A percentile compares a stretch with the other conserved stretches of the same genome.
Conservation (phyloP, 2,329 filamentous ascomycete species). For the Phialophora macrospora region DNA sequence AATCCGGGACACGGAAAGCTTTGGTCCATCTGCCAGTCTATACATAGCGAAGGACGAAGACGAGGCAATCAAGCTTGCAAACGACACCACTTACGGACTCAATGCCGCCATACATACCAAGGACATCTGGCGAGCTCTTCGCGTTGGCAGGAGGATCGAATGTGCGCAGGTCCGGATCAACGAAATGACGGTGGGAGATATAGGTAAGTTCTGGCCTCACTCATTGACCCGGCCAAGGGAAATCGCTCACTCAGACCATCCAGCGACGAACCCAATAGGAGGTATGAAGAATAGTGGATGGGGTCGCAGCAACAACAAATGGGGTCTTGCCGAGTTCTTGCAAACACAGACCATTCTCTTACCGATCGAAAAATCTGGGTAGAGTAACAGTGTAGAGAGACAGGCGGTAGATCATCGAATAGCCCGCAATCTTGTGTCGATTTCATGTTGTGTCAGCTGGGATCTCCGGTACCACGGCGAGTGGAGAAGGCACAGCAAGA, state of each 20-base stretch:
- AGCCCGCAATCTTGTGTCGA: no score
- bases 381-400: no score
- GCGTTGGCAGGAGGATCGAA: slow-evolving; percentile 47
- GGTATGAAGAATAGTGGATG: slow-evolving; percentile 23
- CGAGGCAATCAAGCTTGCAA: slow-evolving; percentile 47
- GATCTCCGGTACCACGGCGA: no score
- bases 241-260: neutral
- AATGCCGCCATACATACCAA: slow-evolving; percentile 49
- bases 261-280: slow-evolving; percentile 18
- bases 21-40: slow-evolving; percentile 50
- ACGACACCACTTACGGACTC: slow-evolving; percentile 49
- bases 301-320: slow-evolving; percentile 20
- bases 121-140: slow-evolving; percentile 47
- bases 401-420: no score
- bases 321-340: slow-evolving; percentile 17
- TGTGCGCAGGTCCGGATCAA: neutral
- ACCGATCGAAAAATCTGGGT: no score
- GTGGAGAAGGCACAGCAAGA: no score
- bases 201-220: neutral
- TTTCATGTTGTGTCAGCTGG: no score
- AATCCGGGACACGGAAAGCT: slow-evolving; percentile 61
- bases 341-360: neutral
- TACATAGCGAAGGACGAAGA: slow-evolving; percentile 46
- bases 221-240: neutral
- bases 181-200: neutral